Percentiles rank a stretch among this genome's conserved stretches.
Evolutionary conservation across 352 stramenopile species (phyloP).

Genomic region (Salisapilia sapeloensis): DNA sequence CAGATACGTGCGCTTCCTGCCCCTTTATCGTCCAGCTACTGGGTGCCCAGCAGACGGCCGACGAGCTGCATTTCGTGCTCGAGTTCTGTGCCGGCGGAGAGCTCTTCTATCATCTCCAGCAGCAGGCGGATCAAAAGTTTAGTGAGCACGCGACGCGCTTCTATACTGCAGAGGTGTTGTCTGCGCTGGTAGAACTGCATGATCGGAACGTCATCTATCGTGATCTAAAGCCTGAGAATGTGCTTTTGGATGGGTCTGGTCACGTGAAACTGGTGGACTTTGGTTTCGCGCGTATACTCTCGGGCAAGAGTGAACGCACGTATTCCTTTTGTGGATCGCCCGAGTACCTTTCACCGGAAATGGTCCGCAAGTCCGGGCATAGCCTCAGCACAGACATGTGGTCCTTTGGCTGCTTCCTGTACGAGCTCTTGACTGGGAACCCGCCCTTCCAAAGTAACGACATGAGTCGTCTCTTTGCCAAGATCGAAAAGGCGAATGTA

Average conservation of each 20-base stretch:
- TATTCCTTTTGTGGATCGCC: slow-evolving; percentile 75
- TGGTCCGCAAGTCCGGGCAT: slow-evolving; percentile 56
- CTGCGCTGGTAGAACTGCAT: slow-evolving; percentile 33
- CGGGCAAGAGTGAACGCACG: slow-evolving; percentile 28
- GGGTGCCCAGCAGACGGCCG: slow-evolving; percentile 52
- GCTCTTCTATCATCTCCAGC: slow-evolving; percentile 76
- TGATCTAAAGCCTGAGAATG: slow-evolving; percentile 68
- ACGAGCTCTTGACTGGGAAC: slow-evolving; percentile 52
- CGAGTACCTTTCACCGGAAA: slow-evolving; percentile 76
- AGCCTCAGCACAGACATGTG: slow-evolving; percentile 72
- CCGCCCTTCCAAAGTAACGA: slow-evolving; percentile 51
- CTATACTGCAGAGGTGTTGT: slow-evolving; percentile 62
- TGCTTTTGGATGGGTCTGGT: slow-evolving; percentile 51
- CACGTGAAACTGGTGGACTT: slow-evolving; percentile 76
- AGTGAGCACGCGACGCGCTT: slow-evolving; percentile 38
- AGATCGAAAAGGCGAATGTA: slow-evolving; percentile 35
- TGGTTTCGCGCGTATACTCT: slow-evolving; percentile 64
- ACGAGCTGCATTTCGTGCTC: slow-evolving; percentile 69
- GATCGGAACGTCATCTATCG: slow-evolving; percentile 25
- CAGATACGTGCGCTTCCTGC: slow-evolving; percentile 34
- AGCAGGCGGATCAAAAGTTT: slow-evolving; percentile 55
- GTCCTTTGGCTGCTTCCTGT: slow-evolving; percentile 77
- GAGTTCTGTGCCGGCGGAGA: slow-evolving; percentile 75
- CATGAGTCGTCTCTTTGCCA: slow-evolving; percentile 35
- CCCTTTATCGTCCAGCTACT: slow-evolving; percentile 69